Base-by-base conservation (phyloP, 345 rosid genomes). In the Euphorbia lathyris region DNA sequence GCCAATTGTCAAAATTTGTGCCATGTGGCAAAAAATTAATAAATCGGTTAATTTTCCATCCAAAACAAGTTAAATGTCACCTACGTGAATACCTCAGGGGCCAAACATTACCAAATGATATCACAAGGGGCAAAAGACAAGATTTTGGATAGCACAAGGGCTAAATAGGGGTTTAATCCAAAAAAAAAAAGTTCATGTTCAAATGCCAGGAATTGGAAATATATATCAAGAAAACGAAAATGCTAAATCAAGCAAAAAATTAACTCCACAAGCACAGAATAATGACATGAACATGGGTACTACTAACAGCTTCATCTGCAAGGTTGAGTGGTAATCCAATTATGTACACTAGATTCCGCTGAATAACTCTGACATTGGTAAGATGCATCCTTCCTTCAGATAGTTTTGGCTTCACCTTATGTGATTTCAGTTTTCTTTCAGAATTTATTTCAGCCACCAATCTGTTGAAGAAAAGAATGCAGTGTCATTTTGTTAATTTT, bases 311-410 rank as follows among this genome's bases (percentile, higher is more conserved):
- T 85, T 91, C 98, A 78, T 93, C 90, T 30, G 93, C 97, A 70
- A 91, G 79, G 77, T 85, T 74, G 62, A 94, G 88, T 12, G 98
- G 98, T 83, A 93, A 70, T 53, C 98, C 97, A 78, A 91, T 90
- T 74, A 91, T 85, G 79, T 93, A 91, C 34, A 93, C 98, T 68
- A 93, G 90, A 77, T 91, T 91, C 74, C 93, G 78, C 71, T 88
- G 97, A 62, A 91, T 85, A 65, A 91, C 96, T 55, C 97, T 82
- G 51, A 91, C 89, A 75, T 85, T 88, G 72, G 87, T 88, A 22
- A 89, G 91, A 50, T 89, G 92, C 82, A 86, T 89, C 78, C 85
- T 88, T 67, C 86, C 96, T 55, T 93, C 97, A 26, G 89, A 79
- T 62, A 85, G 14, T 83, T 89, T 93, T 65, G 73, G 67, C 81